Base-by-base conservation (phyloP, 305 asterid genomes). In the Fraxinus sp. region DNA sequence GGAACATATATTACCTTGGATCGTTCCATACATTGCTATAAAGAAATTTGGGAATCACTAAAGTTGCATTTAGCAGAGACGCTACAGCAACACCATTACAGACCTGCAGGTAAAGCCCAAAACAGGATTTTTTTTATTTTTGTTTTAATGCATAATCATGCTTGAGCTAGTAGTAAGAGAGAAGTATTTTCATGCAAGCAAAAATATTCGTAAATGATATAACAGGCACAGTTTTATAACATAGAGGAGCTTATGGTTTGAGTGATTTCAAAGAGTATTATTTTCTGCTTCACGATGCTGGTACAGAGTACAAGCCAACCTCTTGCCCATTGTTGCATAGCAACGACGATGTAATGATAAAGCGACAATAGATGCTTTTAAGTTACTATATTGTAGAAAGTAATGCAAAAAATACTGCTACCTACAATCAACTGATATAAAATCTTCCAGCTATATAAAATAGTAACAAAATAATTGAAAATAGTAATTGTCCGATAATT, bases 11-110 rank as follows among this genome's bases (percentile, higher is more conserved):
- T 86, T 75, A 93, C 99, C 99, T 96, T 30, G 98, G 97, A 85
- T 96, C 98, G 83, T 90, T 92, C 99, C 99, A 96, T 20, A 96
- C 99, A 59, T 92, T 96, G 94, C 99, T 96, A 79, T 92, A 95
- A 35, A 95, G 98, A 89, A 96, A 96, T 82, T 82, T 92, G 4
- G 99, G 99, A 78, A 93, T 91, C 77, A 96, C 96, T 85, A 96
- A 88, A 11, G 99, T 95, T 73, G 99, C 97, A 84, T 96, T 96
- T 36, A 95, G 93, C 36, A 96, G 87, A 82, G 93, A 90, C 35
- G 97, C 98, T 79, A 95, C 96, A 8, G 98, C 94, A 20, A 95
- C 98, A 81, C 96, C 97, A 87, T 96, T 96, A 83, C 99, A 96
- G 28, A 96, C 96, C 99, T 96, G 88, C 83, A 80, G 43, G 78